Conservation (phyloP, 805 yeast genomes). For the Kurtzmaniella fragi region DNA sequence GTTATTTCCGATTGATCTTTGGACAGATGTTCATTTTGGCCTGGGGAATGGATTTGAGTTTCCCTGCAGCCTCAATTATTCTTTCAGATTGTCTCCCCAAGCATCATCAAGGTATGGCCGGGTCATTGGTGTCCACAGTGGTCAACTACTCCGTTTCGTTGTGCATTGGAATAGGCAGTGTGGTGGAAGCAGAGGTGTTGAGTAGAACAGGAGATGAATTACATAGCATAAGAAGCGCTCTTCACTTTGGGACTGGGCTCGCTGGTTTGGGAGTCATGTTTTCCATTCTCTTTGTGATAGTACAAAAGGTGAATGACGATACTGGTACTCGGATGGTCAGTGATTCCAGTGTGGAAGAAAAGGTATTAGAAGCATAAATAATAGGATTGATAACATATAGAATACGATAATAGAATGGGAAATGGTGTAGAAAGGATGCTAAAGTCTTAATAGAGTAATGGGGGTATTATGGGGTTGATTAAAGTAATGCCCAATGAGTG, state of each 20-base stretch:
- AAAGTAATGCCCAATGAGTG: too few relatives aligned
- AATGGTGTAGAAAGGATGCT: too few relatives aligned
- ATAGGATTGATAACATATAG: too few relatives aligned
- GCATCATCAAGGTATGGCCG: constrained; percentile 73
- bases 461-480: too few relatives aligned
- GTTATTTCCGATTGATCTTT: constrained; percentile 54
- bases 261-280: constrained; percentile 42
- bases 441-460: too few relatives aligned
- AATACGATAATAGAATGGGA: too few relatives aligned
- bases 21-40: constrained; percentile 52
- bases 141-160: constrained; percentile 68
- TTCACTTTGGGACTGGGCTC: constrained; percentile 58
- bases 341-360: background rate
- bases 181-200: constrained; percentile 42
- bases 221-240: constrained; percentile 51
- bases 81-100: constrained; percentile 56
- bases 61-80: constrained; percentile 68
- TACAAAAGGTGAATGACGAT: constrained; percentile 6
- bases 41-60: constrained; percentile 76
- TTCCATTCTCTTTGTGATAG: constrained; percentile 20
- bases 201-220: constrained; percentile 13
- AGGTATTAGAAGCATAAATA: background rate
- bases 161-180: constrained; percentile 68
- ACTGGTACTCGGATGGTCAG: background rate
- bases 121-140: constrained; percentile 65